Conservation (phyloP, 2,329 filamentous ascomycete genomes). For the Xylaria sp. region DNA sequence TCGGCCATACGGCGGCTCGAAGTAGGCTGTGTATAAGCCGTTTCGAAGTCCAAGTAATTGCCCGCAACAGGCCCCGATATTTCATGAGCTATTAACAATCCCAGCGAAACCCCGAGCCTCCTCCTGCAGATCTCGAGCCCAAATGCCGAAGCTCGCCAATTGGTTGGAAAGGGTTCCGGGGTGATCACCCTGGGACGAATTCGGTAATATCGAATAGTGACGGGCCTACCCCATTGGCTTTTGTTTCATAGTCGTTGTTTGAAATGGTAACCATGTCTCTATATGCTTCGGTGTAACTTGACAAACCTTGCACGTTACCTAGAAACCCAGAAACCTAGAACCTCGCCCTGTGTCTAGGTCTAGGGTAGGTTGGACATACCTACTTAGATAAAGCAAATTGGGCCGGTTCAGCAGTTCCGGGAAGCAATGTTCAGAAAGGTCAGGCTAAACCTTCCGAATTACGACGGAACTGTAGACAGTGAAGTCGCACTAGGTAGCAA, state of each 20-base stretch:
- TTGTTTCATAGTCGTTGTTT: neutral
- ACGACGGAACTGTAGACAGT: neutral
- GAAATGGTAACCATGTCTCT: neutral
- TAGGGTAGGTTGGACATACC: neutral
- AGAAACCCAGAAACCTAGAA: no score
- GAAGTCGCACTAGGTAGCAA: neutral
- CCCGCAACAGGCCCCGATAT: neutral
- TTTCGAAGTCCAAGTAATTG: neutral
- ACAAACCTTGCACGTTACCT: no score
- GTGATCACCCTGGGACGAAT: neutral
- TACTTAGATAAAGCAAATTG: neutral
- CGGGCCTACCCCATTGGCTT: neutral
- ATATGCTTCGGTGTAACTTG: neutral
- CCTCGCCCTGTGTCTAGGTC: no score
- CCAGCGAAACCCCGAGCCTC: neutral
- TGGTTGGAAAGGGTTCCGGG: no score
- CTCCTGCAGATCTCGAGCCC: neutral
- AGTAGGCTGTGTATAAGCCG: neutral
- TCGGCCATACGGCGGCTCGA: no score
- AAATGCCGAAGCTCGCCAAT: neutral
- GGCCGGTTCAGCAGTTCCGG: neutral
- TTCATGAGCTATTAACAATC: neutral
- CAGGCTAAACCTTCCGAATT: neutral
- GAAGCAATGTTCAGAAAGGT: no score
- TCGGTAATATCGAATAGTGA: neutral